Conservation (phyloP, 139 green algal genomes). For the Pleodorina starrii region DNA sequence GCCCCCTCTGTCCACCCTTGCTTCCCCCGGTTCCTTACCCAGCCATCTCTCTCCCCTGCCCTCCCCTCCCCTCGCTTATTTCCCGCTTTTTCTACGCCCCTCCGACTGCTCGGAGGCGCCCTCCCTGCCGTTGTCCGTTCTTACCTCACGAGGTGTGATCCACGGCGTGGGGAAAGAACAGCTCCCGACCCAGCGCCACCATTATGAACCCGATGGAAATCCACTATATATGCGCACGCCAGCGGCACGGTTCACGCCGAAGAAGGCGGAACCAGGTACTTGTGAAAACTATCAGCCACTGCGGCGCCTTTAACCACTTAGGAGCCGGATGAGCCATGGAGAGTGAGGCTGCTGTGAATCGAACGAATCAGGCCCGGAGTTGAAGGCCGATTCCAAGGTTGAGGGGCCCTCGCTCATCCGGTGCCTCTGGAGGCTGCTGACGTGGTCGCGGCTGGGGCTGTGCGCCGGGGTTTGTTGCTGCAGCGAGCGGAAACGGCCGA, state of each 20-base stretch:
- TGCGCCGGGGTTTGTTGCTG: not conserved
- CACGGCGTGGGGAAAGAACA: not conserved
- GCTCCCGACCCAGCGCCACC: slow-evolving; percentile 13
- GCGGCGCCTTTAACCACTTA: not conserved
- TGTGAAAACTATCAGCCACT: not conserved
- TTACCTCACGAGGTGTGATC: slow-evolving; percentile 44
- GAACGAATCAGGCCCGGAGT: not conserved
- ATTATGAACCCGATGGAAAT: slow-evolving; percentile 21
- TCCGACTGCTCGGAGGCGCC: no score
- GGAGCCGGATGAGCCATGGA: not conserved
- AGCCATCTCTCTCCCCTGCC: no score
- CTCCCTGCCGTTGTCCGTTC: not conserved
- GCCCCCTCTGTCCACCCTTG: not conserved
- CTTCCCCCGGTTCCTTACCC: not conserved
- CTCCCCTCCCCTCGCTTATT: no score
- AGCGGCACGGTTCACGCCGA: not conserved
- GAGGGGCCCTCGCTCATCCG: not conserved
- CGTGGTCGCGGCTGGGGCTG: not conserved
- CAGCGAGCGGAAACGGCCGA: not conserved
- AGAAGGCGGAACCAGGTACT: slow-evolving; percentile 4
- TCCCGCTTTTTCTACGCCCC: no score
- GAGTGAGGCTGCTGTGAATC: slow-evolving; percentile 16
- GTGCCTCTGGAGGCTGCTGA: not conserved
- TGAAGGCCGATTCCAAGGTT: not conserved
- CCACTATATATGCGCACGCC: not conserved